These are phyloP conservation scores for Lumnitzera racemosa DNA, from an alignment of 345 rosid species.

Conservation along the genomic window DNA sequence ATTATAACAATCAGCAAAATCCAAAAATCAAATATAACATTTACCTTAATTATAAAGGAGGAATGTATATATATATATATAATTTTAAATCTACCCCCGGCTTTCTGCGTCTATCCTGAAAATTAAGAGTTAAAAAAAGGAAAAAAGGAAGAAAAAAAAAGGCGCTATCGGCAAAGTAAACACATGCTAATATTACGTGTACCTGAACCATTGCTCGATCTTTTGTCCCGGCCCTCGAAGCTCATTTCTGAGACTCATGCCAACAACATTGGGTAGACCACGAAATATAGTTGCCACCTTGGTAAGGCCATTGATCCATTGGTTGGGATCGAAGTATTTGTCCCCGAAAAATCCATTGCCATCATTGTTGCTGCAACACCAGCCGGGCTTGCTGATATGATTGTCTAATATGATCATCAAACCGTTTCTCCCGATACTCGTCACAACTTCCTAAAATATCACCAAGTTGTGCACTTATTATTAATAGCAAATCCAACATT, in stretches of 20 bases:
- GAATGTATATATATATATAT: no score
- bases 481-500: no score
- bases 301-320: constrained; percentile 57
- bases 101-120: no score
- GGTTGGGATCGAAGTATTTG: constrained; percentile 50
- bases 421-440: constrained; percentile 44
- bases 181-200: not conserved
- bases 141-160: not conserved
- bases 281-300: constrained; percentile 57
- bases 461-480: not conserved
- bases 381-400: constrained; percentile 78
- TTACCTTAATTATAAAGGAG: no score
- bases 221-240: constrained; percentile 82
- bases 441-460: constrained; percentile 49
- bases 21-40: no score
- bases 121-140: no score
- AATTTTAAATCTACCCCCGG: no score
- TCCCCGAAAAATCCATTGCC: constrained; percentile 97
- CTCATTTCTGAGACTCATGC: constrained; percentile 91
- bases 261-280: constrained; percentile 56
- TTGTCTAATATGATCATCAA: constrained; percentile 89
- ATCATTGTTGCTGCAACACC: constrained; percentile 72
- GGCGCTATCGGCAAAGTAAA: not conserved
- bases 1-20: no score
- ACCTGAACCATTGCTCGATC: constrained; percentile 81